Percentiles rank a stretch among this genome's conserved stretches.
phyloP scores from a whole-genome alignment of 2,329 filamentous ascomycete species.

The Bisporella sp. region DNA sequence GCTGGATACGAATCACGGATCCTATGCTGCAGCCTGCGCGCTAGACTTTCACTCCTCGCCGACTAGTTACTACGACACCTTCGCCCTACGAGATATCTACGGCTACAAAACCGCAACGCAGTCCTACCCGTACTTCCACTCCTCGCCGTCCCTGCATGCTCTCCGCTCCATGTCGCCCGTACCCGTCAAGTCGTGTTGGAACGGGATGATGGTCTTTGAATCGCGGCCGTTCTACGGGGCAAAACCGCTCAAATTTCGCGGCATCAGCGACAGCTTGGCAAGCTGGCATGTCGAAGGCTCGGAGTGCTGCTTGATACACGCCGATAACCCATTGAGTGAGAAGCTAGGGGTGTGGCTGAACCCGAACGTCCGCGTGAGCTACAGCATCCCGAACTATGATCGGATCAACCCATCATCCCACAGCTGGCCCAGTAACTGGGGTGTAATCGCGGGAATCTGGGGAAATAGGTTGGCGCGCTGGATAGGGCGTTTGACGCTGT shows the following conservation, averaged over 20 bases:
- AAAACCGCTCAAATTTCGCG: slow-evolving; percentile 47
- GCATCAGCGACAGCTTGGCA: slow-evolving; percentile 53
- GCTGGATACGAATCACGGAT: slow-evolving; percentile 47
- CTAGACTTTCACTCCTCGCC: slow-evolving; percentile 51
- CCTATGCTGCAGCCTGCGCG: slow-evolving; percentile 55
- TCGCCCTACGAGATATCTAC: slow-evolving; percentile 46
- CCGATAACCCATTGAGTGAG: slow-evolving; percentile 43
- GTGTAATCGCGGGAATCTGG: slow-evolving; percentile 50
- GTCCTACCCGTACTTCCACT: slow-evolving; percentile 52
- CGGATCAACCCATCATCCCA: slow-evolving; percentile 8
- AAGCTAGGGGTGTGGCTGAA: slow-evolving; percentile 61
- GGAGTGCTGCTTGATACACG: slow-evolving; percentile 74
- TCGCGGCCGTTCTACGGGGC: slow-evolving; percentile 43
- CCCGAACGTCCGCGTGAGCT: slow-evolving; percentile 60
- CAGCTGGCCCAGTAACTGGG: slow-evolving; percentile 19
- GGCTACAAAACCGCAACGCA: slow-evolving; percentile 37
- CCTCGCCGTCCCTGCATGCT: slow-evolving; percentile 42
- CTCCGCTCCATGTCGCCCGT: slow-evolving; percentile 42
- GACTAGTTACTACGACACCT: slow-evolving; percentile 50
- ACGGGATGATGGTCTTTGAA: slow-evolving; percentile 46
- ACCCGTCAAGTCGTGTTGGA: slow-evolving; percentile 49
- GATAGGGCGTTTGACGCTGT: slow-evolving; percentile 22
- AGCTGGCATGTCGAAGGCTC: slow-evolving; percentile 61
- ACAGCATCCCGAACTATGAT: slow-evolving; percentile 44
- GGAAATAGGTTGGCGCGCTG: slow-evolving; percentile 45